A percentile compares a stretch with the other conserved stretches of the same genome.
Conservation (phyloP, 805 yeast species). For the Schizosaccharomyces cryophilus region DNA sequence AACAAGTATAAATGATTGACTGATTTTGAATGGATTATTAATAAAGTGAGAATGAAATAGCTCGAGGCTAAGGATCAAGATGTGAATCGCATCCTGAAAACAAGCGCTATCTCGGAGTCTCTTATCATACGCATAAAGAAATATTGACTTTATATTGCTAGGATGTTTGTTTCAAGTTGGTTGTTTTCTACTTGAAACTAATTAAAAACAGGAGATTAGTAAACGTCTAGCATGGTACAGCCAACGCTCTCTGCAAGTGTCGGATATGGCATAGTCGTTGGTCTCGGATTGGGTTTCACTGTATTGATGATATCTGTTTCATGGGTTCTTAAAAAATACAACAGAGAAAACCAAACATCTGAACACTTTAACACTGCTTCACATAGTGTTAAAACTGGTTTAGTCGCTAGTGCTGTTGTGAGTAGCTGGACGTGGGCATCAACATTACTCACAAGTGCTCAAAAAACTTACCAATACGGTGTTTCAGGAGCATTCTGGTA, state of each 20-base stretch:
- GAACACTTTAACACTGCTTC: constrained; percentile 91
- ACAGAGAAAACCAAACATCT: constrained; percentile 66
- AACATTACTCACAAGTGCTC: constrained; percentile 45
- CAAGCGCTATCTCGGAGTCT: too few relatives aligned
- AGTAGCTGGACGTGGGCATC: constrained; percentile 92
- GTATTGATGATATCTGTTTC: constrained; percentile 13
- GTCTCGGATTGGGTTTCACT: constrained; percentile 47
- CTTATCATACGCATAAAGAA: too few relatives aligned
- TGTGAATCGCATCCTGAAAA: too few relatives aligned
- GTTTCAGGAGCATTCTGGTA: constrained; percentile 61
- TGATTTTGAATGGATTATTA: too few relatives aligned
- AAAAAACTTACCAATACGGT: constrained; percentile 60
- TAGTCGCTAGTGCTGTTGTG: constrained; percentile 75
- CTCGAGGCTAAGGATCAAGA: too few relatives aligned
- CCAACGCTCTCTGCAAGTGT: constrained; percentile 38
- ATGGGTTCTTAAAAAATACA: constrained; percentile 27
- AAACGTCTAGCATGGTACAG: background rate
- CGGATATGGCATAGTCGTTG: constrained; percentile 64
- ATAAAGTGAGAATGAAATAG: too few relatives aligned
- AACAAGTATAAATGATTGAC: too few relatives aligned
- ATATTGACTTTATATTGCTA: background rate
- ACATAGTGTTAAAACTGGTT: constrained; percentile 59
- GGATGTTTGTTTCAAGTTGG: background rate
- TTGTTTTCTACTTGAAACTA: background rate
- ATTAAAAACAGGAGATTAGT: background rate